A percentile compares a stretch with the other conserved stretches of the same genome.
Evolutionary conservation across 2,329 filamentous ascomycete genomes (phyloP).

Genomic region (Trichoderma semiorbis): DNA sequence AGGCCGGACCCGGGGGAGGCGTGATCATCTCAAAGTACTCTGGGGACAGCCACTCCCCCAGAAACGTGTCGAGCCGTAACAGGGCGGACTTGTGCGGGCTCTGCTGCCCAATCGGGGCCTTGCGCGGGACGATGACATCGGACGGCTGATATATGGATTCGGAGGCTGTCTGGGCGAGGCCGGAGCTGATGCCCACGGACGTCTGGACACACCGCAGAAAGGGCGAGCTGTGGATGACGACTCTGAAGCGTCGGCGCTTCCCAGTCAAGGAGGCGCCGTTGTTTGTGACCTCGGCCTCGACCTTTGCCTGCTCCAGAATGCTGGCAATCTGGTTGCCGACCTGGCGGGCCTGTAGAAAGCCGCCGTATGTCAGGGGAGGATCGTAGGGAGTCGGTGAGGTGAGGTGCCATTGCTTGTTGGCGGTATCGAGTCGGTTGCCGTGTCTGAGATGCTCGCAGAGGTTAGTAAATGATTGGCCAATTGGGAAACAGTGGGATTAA

Average conservation of each 20-base stretch:
- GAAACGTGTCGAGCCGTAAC: slow-evolving; percentile 82
- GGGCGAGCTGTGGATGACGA: slow-evolving; percentile 90
- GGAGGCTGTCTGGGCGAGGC: slow-evolving; percentile 60
- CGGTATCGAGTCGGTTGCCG: slow-evolving; percentile 88
- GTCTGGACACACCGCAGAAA: slow-evolving; percentile 93
- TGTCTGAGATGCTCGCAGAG: slow-evolving; percentile 54
- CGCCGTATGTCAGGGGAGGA: slow-evolving; percentile 88
- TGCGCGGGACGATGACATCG: slow-evolving; percentile 35
- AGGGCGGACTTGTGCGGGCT: slow-evolving; percentile 52
- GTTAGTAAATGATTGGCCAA: background rate
- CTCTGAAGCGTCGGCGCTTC: slow-evolving; percentile 62
- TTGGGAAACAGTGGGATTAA: background rate
- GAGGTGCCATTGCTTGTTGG: slow-evolving; percentile 92
- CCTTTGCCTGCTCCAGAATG: slow-evolving; percentile 56
- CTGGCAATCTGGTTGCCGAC: slow-evolving; percentile 81
- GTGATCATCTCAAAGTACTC: slow-evolving; percentile 93
- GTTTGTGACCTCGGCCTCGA: slow-evolving; percentile 37
- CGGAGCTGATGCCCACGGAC: slow-evolving; percentile 80
- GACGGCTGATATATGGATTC: slow-evolving; percentile 33
- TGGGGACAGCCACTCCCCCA: slow-evolving; percentile 92
- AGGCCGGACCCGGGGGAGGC: slow-evolving; percentile 76
- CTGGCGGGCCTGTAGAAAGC: slow-evolving; percentile 81
- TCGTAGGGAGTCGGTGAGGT: slow-evolving; percentile 93
- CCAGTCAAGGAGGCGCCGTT: slow-evolving; percentile 23
- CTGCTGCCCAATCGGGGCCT: slow-evolving; percentile 26